Evolutionary conservation across 1,284 basidiomycete species (phyloP).

Genomic region (Microbotryum lychnidis-dioicae): DNA sequence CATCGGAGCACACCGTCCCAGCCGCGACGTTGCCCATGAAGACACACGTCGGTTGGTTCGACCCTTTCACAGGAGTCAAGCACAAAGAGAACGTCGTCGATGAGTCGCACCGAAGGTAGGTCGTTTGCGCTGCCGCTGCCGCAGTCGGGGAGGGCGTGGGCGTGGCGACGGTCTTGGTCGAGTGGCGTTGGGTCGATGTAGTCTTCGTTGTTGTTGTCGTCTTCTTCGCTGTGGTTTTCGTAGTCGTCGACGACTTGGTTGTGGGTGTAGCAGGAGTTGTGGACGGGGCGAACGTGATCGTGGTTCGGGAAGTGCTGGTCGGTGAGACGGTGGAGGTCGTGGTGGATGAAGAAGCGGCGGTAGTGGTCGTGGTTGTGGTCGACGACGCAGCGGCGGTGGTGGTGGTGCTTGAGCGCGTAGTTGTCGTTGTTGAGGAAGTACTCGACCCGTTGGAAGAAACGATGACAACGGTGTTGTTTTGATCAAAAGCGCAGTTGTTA

Average conservation of each 20-base stretch:
- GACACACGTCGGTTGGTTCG: slow-evolving; percentile 4
- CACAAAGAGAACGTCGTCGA: slow-evolving; percentile 22
- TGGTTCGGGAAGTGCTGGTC: not conserved
- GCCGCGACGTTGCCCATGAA: slow-evolving; percentile 26
- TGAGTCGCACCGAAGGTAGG: slow-evolving; percentile 14
- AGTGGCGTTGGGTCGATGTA: not conserved
- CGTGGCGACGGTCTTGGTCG: not conserved
- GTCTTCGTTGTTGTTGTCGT: not conserved
- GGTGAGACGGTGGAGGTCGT: not conserved
- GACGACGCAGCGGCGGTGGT: no score
- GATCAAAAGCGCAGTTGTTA: slow-evolving; percentile 9
- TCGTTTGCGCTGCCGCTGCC: not conserved
- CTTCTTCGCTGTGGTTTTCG: not conserved
- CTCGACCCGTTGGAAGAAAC: slow-evolving; percentile 4
- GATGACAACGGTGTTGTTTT: slow-evolving; percentile 19
- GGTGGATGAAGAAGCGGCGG: no score
- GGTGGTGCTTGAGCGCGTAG: not conserved
- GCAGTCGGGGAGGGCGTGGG: slow-evolving; percentile 6
- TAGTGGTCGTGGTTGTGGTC: not conserved
- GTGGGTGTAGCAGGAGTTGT: not conserved
- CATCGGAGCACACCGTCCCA: slow-evolving; percentile 17
- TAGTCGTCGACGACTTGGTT: not conserved
- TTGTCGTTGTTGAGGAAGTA: not conserved
- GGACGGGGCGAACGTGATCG: not conserved
- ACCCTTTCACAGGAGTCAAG: not conserved